Evolutionary conservation across 148 eudicot genomes (phyloP).

Genomic region (Arctostaphylos glauca): DNA sequence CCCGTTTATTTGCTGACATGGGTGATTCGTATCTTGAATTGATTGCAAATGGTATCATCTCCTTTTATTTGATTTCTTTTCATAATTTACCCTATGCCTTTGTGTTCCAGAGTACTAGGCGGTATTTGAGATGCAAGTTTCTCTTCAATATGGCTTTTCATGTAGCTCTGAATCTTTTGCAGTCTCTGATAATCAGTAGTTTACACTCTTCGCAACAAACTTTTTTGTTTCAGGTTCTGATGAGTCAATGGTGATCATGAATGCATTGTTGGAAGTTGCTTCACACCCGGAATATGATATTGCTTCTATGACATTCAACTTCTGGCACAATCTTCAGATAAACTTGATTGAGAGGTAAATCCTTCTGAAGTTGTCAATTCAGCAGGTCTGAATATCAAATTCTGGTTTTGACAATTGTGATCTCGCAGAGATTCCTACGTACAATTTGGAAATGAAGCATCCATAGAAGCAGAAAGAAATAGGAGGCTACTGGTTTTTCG

Average conservation of each 20-base stretch:
- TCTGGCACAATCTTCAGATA: slow-evolving; percentile 97
- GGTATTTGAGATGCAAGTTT: background rate
- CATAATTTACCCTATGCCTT: background rate
- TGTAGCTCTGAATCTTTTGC: background rate
- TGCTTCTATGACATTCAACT: slow-evolving; percentile 98
- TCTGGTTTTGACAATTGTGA: slow-evolving; percentile 12
- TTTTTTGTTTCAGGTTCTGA: slow-evolving; percentile 68
- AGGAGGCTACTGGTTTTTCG: slow-evolving; percentile 70
- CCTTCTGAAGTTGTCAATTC: slow-evolving; percentile 8
- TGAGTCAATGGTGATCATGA: slow-evolving; percentile 89
- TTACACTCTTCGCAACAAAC: background rate
- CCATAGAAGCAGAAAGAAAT: slow-evolving; percentile 77
- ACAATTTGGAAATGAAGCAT: slow-evolving; percentile 60
- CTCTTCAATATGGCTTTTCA: background rate
- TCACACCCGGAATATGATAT: slow-evolving; percentile 97
- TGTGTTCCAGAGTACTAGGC: slow-evolving; percentile 5
- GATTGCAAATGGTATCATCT: slow-evolving; percentile 79
- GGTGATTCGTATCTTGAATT: slow-evolving; percentile 95
- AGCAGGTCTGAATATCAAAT: slow-evolving; percentile 2
- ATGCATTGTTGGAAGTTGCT: slow-evolving; percentile 82
- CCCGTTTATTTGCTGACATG: slow-evolving; percentile 97
- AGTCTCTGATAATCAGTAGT: slow-evolving; percentile 11
- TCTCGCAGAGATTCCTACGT: slow-evolving; percentile 60
- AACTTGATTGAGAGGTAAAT: slow-evolving; percentile 73
- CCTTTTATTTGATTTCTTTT: background rate